Conservation (phyloP, 108 stramenopile genomes). For the Ochromonas danica region DNA sequence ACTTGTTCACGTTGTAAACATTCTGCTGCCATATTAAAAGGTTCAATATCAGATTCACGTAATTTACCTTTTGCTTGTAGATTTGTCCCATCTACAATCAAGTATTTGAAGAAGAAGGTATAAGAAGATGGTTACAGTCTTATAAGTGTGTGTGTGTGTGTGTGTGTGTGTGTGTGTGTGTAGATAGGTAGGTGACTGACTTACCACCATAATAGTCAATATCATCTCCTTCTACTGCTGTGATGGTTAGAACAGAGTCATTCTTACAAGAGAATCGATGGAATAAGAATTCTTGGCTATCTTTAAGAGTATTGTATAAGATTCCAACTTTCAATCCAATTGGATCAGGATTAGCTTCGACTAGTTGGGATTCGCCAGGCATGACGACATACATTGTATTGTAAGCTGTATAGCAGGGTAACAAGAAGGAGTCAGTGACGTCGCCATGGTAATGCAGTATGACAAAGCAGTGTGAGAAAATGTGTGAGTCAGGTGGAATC, state of each 20-base stretch:
- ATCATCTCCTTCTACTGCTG: neutral
- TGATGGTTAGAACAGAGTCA: neutral
- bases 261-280: conserved; percentile 21
- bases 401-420: neutral
- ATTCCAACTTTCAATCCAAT: conserved; percentile 22
- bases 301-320: neutral
- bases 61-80: neutral
- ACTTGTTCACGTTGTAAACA: neutral
- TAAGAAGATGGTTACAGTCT: neutral
- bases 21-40: conserved; percentile 10
- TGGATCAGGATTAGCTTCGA: conserved; percentile 24
- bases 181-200: neutral
- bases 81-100: neutral
- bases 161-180: neutral
- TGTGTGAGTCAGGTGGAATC: too few relatives aligned
- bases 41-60: neutral
- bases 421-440: too few relatives aligned
- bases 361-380: neutral
- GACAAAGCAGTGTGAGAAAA: too few relatives aligned
- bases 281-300: conserved; percentile 5
- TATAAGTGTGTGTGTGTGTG: neutral
- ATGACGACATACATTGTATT: neutral
- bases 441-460: too few relatives aligned
- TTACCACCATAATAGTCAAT: conserved; percentile 20
- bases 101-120: neutral